Base-by-base conservation (phyloP, 305 asterid genomes). In the Caryopteris hybrid region DNA sequence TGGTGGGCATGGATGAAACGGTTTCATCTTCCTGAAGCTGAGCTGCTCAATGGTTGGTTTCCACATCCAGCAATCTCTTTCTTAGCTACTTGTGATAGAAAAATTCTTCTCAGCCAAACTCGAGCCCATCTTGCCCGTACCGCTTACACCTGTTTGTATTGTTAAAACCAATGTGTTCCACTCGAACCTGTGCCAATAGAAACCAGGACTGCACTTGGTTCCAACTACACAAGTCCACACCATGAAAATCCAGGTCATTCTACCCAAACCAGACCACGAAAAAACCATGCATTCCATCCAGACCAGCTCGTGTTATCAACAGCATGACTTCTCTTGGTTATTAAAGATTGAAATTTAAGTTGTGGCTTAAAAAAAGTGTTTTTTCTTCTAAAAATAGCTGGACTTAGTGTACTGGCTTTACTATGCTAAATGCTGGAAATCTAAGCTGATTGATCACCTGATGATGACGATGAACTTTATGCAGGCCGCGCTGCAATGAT, bases 1-100 rank as follows among this genome's bases (percentile, higher is more conserved):
- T 93, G 99, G 99, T 93, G 99, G 99, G 92, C 94, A 61, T 93
- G 99, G 96, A 83, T 86, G 78, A 90, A 90, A 76, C 84, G 97
- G 76, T 91, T 88, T 68, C 99, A 93, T 83, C 99, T 93, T 57
- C 96, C 99, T 0, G 99, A 93, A 84, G 99, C 99, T 27, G 99
- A 93, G 70, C 79, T 87, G 41, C 99, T 93, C 6, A 93, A 93
- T 23, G 97, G 99, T 91, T 23, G 88, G 96, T 91, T 64, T 45
- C 84, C 65, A 69, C 56, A 69, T 54, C 16, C 1, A n/a, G 16
- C 47, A 42, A n/a, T 42, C 52, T 16, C 22, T 46, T 46, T 46
- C 52, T 14, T 46, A 43, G 50, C 50, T 18, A 5, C 50, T 13
- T 7, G 17, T 43, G 5, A 43, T 43, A 43, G 50, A 43, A 43